Base-by-base conservation (phyloP, 1,139 yeast genomes). In the Sugiyamaella neomexicana region DNA sequence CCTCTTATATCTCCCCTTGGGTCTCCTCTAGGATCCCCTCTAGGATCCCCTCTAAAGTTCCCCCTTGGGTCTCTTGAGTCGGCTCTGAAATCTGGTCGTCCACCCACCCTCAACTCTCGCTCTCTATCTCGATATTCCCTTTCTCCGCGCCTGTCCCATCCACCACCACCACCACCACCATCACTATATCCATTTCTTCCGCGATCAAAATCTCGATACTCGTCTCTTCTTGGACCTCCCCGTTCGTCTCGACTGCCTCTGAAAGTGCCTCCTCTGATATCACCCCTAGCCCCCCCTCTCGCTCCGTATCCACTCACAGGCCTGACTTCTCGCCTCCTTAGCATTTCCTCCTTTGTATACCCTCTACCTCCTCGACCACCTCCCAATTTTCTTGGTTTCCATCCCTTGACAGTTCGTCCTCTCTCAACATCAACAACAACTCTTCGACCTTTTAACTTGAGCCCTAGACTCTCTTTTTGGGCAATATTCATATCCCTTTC, bases 371-470 rank as follows among this genome's bases (percentile, higher is more conserved):
- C 90, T 10, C 82, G 67, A 0, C 91, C 91, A 2, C 93, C 93
- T 1, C 89, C 91, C 1, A 86, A 71, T 55, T 87, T 68, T 66
- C 91, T 71, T 0, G 99, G 99, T 57, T 79, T 80, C 95, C 97
- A 93, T 59, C 78, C 79, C 56, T 86, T 79, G 12, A 83, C 81
- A 0, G 86, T 72, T 36, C 97, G 73, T 1, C 96, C 95, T 54
- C 97, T 74, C 66, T 90, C 98, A 29, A 85, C 82, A 68, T 93
- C 99, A 0, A 87, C 89, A 20, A 89, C 70, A 2, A 86, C 76
- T 5, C 78, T 74, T 44, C 90, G 72, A 6, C 77, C 80, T 34
- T 76, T 74, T 16, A 83, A 68, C 12, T 68, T 80, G 25, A 81
- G 68, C 0, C 89, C 82, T 31, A 85, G 80, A 36, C 81, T 78